A percentile compares a stretch with the other conserved stretches of the same genome.
phyloP scores from a whole-genome alignment of 2,329 filamentous ascomycete species.

The Calonectria naviculata region DNA sequence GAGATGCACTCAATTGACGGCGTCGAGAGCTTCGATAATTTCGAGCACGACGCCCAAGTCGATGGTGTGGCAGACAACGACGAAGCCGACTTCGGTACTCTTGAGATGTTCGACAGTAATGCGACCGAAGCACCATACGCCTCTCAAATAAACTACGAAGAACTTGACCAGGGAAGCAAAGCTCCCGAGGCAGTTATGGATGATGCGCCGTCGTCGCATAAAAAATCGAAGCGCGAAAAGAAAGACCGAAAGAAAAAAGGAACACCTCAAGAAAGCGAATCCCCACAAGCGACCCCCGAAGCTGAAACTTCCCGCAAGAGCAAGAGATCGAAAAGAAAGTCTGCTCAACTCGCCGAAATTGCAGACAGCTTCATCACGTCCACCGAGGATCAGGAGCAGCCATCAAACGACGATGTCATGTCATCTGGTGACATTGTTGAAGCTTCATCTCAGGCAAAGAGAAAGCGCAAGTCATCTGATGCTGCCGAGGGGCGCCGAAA shows the following conservation, averaged over 20 bases:
- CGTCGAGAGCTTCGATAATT: constrained; percentile 40
- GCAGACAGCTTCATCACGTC: constrained; percentile 29
- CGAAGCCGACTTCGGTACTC: constrained; percentile 46
- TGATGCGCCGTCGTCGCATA: constrained; percentile 35
- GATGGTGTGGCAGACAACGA: constrained; percentile 33
- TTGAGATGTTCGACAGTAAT: constrained; percentile 54
- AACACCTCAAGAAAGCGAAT: constrained; percentile 26
- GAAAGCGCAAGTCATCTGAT: constrained; percentile 47
- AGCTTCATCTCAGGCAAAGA: constrained; percentile 40
- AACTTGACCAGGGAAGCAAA: constrained; percentile 24
- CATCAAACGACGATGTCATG: constrained; percentile 15
- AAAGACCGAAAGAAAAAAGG: constrained; percentile 44
- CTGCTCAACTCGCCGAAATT: constrained; percentile 28
- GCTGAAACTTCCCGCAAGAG: constrained; percentile 36
- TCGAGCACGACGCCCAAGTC: constrained; percentile 35
- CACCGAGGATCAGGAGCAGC: constrained; percentile 23
- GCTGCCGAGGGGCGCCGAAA: constrained; percentile 46
- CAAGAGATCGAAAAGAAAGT: constrained; percentile 42
- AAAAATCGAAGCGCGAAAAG: constrained; percentile 46
- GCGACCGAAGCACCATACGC: constrained; percentile 44
- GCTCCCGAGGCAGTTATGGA: constrained; percentile 46
- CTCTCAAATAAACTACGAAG: constrained; percentile 35
- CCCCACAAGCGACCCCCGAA: constrained; percentile 25
- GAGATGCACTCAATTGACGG: constrained; percentile 37
- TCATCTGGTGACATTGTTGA: constrained; percentile 29